Percentiles rank a stretch among this genome's conserved stretches.
Conservation (phyloP, 306 rosid species). For the Glycine latifolia region DNA sequence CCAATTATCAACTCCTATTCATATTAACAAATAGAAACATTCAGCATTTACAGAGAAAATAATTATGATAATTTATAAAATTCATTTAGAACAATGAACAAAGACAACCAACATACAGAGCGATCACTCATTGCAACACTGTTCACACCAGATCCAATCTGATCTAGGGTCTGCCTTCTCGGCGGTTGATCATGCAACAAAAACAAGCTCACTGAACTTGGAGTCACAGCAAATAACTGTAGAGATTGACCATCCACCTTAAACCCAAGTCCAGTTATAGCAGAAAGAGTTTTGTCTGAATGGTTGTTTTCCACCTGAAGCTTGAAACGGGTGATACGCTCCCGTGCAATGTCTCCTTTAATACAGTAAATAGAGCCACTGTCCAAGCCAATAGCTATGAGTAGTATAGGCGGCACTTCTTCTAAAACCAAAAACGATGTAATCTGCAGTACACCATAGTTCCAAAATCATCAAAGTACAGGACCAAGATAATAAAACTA, state of each 20-base stretch:
- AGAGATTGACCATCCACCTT: constrained; percentile 96
- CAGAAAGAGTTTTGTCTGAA: constrained; percentile 66
- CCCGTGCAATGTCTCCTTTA: constrained; percentile 96
- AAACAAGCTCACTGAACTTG: constrained; percentile 84
- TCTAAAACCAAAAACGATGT: constrained; percentile 89
- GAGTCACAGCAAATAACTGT: constrained; percentile 89
- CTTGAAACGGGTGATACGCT: constrained; percentile 90
- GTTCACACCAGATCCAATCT: constrained; percentile 79
- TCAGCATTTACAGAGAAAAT: constrained; percentile 42
- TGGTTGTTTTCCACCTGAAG: constrained; percentile 75
- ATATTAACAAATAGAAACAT: constrained; percentile 39
- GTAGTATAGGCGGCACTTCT: constrained; percentile 94
- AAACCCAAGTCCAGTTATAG: constrained; percentile 88
- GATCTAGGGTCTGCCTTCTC: constrained; percentile 91
- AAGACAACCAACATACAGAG: constrained; percentile 64
- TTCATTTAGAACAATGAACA: constrained; percentile 20
- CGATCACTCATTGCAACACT: constrained; percentile 95
- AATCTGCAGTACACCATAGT: constrained; percentile 65
- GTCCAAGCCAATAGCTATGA: constrained; percentile 89
- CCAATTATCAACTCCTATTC: constrained; percentile 89
- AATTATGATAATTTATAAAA: constrained; percentile 19
- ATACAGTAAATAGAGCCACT: constrained; percentile 93
- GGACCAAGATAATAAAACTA: constrained; percentile 3
- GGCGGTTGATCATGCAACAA: constrained; percentile 82
- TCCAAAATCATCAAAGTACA: constrained; percentile 41